Base-by-base conservation (phyloP, 2,329 filamentous ascomycete species). In the Thielaviopsis populi region DNA sequence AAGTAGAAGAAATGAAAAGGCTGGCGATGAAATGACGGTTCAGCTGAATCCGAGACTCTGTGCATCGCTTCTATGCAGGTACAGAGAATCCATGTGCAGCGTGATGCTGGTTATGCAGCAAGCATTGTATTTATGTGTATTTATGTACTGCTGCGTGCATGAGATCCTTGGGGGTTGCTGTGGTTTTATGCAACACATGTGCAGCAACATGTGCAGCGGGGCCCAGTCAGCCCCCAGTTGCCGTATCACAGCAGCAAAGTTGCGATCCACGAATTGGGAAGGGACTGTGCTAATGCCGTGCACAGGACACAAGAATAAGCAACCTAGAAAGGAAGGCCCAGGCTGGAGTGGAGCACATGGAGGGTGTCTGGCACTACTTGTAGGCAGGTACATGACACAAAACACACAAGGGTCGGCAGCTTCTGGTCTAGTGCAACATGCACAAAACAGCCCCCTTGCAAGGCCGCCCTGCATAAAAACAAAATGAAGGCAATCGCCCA, bases 51-150 rank as follows among this genome's bases (percentile, higher is more conserved):
- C 27, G 50, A 56, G 50, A 56, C 50, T n/a, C 24, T 30, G 50
- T 56, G 27, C 50, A 56, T 56, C 50, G 27, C 50, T 56, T 56
- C 24, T 27, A 56, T 56, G 50, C 50, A 56, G 50, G 50, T 56
- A 56, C 50, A 33, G 33, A n/a, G 24, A 56, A 33, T 10, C 4
- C 24, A 8, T 33, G 33, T 54, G 13, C 46, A 50, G 19, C 42
- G 19, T n/a, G 42, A 46, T 19, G 19, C 48, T 22, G 48, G 27
- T 56, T 56, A n/a, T 56, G 50, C 50, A 56, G 24, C 50, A 3
- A 56, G 24, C 24, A n/a, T 33, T 37, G 42, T 46, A 37, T 56
- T 33, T 33, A 56, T 19, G 27, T 37, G 50, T 1, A n/a, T 33
- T 56, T 56, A 30, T 56, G 50, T 56, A 3, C 27, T 17, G 22